Percentiles rank a stretch among this genome's conserved stretches.
These are phyloP conservation scores for Halteria grandinella DNA, from an alignment of 73 alveolate species.

Conservation along the genomic window DNA sequence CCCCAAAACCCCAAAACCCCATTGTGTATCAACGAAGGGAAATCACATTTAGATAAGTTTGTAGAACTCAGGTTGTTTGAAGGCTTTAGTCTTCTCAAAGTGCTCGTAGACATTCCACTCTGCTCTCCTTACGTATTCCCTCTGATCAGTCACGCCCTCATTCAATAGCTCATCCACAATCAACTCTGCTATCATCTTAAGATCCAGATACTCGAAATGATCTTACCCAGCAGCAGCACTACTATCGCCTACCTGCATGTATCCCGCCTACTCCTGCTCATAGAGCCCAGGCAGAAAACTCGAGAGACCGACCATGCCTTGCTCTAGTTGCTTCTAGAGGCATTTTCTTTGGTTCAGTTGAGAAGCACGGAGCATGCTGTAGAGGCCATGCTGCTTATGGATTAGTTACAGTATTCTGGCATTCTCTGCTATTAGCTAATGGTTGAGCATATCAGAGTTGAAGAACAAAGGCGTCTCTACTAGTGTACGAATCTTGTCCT, in stretches of 20 bases:
- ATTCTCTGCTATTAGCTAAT: neutral
- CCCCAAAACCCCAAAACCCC: too few relatives aligned
- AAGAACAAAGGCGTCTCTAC: constrained; percentile 37
- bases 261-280: neutral
- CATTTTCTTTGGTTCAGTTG: constrained; percentile 26
- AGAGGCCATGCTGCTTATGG: constrained; percentile 30
- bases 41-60: too few relatives aligned
- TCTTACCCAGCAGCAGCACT: neutral
- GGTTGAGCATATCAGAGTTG: constrained; percentile 29
- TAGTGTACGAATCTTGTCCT: constrained; percentile 34
- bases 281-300: constrained; percentile 27
- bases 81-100: too few relatives aligned
- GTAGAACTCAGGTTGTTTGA: too few relatives aligned
- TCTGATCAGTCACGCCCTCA: neutral
- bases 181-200: neutral
- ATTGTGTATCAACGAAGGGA: too few relatives aligned
- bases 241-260: neutral
- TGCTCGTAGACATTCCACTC: constrained; percentile 19
- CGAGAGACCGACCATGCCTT: constrained; percentile 22
- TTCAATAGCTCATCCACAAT: neutral
- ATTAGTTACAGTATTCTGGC: constrained; percentile 28
- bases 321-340: neutral
- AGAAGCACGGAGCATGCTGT: constrained; percentile 7
- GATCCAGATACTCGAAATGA: neutral
- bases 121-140: neutral